Evolutionary conservation across 2,329 filamentous ascomycete species (phyloP).

Genomic region (Cytospora mali): DNA sequence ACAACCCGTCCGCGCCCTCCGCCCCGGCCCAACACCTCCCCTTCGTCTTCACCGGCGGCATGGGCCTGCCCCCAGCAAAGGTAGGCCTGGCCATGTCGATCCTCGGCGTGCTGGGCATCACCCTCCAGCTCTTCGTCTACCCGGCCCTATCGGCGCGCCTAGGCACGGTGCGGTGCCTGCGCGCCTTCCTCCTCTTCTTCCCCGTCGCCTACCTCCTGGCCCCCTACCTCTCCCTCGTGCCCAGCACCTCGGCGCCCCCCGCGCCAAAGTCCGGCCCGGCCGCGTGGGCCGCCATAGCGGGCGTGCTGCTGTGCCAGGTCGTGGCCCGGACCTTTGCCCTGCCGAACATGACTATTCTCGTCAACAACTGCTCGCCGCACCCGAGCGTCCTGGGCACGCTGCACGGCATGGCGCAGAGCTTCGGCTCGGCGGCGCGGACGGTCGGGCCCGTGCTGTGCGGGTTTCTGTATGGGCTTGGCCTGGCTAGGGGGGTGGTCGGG

Average conservation of each 20-base stretch:
- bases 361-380: conserved; percentile 53
- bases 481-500: conserved; percentile 60
- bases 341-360: conserved; percentile 49
- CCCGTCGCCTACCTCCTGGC: conserved; percentile 69
- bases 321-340: conserved; percentile 65
- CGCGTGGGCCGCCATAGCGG: conserved; percentile 67
- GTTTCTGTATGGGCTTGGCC: conserved; percentile 60
- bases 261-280: conserved; percentile 54
- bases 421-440: conserved; percentile 60
- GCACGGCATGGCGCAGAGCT: conserved; percentile 58
- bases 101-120: conserved; percentile 74
- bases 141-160: conserved; percentile 66
- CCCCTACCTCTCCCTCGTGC: conserved; percentile 72
- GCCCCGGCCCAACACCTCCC: conserved; percentile 45
- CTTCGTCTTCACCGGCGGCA: conserved; percentile 71
- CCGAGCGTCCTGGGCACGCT: conserved; percentile 51
- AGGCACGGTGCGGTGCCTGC: conserved; percentile 70
- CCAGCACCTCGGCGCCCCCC: conserved; percentile 50
- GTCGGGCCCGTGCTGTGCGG: conserved; percentile 64
- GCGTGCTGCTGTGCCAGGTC: conserved; percentile 66
- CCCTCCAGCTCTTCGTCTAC: conserved; percentile 72
- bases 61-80: conserved; percentile 70
- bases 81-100: conserved; percentile 80
- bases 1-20: conserved; percentile 43
- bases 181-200: conserved; percentile 69